These are phyloP conservation scores for Wickerhamomyces rabaulensis DNA, from an alignment of 805 yeast species.

Conservation along the genomic window DNA sequence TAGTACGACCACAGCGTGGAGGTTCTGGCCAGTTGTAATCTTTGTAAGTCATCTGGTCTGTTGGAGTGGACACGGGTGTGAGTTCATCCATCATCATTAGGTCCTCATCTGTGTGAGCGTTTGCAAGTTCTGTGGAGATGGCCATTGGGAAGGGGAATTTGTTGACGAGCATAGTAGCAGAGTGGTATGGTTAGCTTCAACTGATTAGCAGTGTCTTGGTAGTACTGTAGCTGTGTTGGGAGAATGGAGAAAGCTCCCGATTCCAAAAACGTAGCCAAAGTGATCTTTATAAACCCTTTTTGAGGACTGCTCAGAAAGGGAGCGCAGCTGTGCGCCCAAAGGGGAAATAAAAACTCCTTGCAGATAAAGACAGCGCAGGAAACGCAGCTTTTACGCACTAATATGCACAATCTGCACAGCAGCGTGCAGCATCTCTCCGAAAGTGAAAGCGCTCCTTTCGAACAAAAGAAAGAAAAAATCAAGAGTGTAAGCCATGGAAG, in stretches of 20 bases:
- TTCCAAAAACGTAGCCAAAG: not conserved
- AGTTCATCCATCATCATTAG: conserved; percentile 13
- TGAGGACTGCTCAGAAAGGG: not conserved
- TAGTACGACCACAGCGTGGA: conserved; percentile 22
- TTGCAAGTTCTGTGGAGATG: not conserved
- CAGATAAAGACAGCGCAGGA: not conserved
- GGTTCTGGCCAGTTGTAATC: conserved; percentile 14
- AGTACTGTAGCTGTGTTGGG: not conserved
- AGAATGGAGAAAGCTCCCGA: not conserved
- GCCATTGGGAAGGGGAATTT: conserved; percentile 15
- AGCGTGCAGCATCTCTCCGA: not conserved
- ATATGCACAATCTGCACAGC: not conserved
- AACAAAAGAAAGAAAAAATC: too few species aligned
- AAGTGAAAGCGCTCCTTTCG: not conserved
- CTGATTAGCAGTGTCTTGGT: not conserved
- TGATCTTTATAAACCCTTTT: not conserved
- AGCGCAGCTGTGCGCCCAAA: not conserved
- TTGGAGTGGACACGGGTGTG: conserved; percentile 23
- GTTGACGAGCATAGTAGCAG: conserved; percentile 13
- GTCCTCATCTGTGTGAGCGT: conserved; percentile 7
- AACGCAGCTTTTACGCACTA: not conserved
- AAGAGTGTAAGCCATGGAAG: too few species aligned
- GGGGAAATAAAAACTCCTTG: not conserved
- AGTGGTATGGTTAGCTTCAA: not conserved
- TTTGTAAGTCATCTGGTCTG: conserved; percentile 14